Evolutionary conservation across 176 grass and related monocot species (phyloP), one percentile per base, ranked within the genome.

Genomic region (Tillandsia fasciculata): DNA sequence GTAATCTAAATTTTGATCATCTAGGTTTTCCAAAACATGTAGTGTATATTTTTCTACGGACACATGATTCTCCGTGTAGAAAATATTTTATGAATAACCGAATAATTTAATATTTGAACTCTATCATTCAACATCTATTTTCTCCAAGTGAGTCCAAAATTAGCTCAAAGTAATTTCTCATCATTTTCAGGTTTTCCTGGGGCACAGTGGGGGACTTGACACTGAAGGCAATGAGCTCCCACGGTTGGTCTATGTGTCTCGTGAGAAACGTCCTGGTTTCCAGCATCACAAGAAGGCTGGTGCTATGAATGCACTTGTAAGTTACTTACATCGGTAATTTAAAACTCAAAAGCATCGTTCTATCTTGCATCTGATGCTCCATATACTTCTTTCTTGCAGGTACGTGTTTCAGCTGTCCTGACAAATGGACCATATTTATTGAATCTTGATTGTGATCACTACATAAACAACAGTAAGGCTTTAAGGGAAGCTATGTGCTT

Each of bases 381-480:
- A 73, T 65, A 53, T 63, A 72, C 49, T 71, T 51, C 75, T 49
- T 42, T 65, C 33, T 49, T 79, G 65, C 75, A 96, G 92, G 92
- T 96, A 71, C 92, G 92, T 80, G 92, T 96, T 11, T 92, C 92
- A 76, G 92, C 92, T 84, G 92, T 96, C 57, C 88, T 96, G 79
- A 96, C 92, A 61, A 96, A 96, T 83, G 92, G 92, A 48, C 88
- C 87, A 54, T 96, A 92, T 74, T 18, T 96, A 79, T 87, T 96
- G 83, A 96, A 96, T 89, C 92, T 96, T 82, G 92, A 96, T 53
- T 96, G 92, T 90, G 92, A 96, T 87, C 92, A 96, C 71, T 96
- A 96, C 81, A 92, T 96, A 73, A 96, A 96, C 74, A 96, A 96
- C 65, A 96, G 92, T 74, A 96, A 89, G 76, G 92, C 92, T 64